These are phyloP conservation scores for Boletellus emodensis DNA, from an alignment of 768 basidiomycete species.

Conservation along the genomic window DNA sequence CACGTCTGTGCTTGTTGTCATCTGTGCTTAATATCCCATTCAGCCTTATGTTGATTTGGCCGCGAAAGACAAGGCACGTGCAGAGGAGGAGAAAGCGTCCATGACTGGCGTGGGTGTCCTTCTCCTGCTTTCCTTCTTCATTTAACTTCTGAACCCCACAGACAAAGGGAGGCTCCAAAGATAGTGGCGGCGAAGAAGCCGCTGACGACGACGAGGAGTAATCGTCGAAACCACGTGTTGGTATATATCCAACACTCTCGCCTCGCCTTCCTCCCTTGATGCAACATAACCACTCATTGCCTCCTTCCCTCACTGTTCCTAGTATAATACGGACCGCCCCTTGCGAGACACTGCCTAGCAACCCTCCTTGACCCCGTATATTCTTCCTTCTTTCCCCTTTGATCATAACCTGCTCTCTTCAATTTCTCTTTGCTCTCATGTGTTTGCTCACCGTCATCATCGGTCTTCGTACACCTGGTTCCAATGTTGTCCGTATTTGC, in stretches of 20 bases:
- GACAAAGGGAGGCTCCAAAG: slow-evolving; percentile 33
- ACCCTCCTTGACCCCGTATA: slow-evolving; percentile 13
- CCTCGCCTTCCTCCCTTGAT: slow-evolving; percentile 3
- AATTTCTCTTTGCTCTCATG: slow-evolving; percentile 25
- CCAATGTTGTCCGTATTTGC: slow-evolving; percentile 29
- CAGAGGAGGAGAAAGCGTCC: slow-evolving; percentile 71
- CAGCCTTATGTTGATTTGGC: slow-evolving; percentile 90
- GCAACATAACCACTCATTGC: slow-evolving; percentile 19
- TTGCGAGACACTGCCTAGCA: slow-evolving; percentile 28
- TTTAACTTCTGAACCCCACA: slow-evolving; percentile 9
- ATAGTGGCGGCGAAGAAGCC: slow-evolving; percentile 35
- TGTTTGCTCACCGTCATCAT: slow-evolving; percentile 16
- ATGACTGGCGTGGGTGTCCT: slow-evolving; percentile 35
- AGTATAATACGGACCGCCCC: slow-evolving; percentile 18
- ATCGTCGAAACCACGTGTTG: slow-evolving; percentile 11
- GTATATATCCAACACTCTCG: slow-evolving; percentile 18
- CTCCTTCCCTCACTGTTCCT: slow-evolving; percentile 5
- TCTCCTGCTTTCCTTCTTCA: background rate
- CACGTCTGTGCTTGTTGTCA: background rate
- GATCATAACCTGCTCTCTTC: slow-evolving; percentile 21
- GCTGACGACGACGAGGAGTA: slow-evolving; percentile 43
- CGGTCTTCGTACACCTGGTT: slow-evolving; percentile 17
- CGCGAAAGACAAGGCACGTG: slow-evolving; percentile 79
- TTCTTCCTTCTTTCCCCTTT: slow-evolving; percentile 8
- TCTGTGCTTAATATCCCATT: slow-evolving; percentile 8